Conservation (phyloP, 1,284 basidiomycete genomes). For the Ustilago bromivora region DNA sequence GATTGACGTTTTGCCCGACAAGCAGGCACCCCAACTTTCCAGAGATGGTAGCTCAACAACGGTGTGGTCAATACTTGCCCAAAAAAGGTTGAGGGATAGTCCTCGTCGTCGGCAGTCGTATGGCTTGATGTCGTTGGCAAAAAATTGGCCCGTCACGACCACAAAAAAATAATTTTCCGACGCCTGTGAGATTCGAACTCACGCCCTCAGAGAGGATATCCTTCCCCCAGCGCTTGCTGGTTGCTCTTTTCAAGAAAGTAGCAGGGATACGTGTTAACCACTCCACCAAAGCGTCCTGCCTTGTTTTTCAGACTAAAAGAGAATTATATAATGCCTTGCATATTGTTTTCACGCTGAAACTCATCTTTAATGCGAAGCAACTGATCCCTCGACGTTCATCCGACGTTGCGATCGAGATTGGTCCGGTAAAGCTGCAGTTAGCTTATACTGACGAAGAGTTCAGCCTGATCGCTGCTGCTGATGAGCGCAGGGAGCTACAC, state of each 20-base stretch:
- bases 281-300: constrained; percentile 50
- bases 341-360: neutral
- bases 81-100: constrained; percentile 17
- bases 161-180: constrained; percentile 22
- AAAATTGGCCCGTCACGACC: constrained; percentile 16
- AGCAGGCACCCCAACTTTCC: constrained; percentile 14
- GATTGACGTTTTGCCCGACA: constrained; percentile 1
- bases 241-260: constrained; percentile 24
- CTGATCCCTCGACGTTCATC: too few species aligned
- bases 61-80: constrained; percentile 9
- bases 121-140: constrained; percentile 14
- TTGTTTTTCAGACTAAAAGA: constrained; percentile 8
- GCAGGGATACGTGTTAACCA: constrained; percentile 60
- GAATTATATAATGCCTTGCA: neutral
- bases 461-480: too few species aligned
- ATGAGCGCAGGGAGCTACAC: too few species aligned
- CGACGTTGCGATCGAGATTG: too few species aligned
- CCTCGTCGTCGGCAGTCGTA: constrained; percentile 3
- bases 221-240: constrained; percentile 21
- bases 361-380: too few species aligned
- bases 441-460: too few species aligned
- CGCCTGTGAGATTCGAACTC: constrained; percentile 60
- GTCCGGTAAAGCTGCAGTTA: too few species aligned
- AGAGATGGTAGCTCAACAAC: constrained; percentile 1
- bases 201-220: constrained; percentile 60